Evolutionary conservation across 495 filamentous ascomycete species (phyloP), one percentile per base, ranked within the genome.

Genomic region (Parathielavia appendiculata): DNA sequence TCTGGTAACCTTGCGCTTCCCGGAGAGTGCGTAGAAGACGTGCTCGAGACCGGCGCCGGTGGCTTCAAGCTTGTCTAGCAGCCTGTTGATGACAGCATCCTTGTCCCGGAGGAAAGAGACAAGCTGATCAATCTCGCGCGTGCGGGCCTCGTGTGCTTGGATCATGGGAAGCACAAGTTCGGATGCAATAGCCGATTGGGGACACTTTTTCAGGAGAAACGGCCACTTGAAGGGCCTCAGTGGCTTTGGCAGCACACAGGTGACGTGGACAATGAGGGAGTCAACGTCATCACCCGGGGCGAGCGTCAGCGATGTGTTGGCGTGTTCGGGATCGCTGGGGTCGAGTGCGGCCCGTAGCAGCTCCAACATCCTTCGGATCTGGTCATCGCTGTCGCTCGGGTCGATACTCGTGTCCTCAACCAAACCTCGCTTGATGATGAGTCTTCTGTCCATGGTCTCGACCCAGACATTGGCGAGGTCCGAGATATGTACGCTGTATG

Each of bases 381-480:
- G 90, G 26, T 83, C 79, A 11, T 75, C 65, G 58, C 86, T 87
- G 66, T 92, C 89, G 60, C 81, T 86, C 1, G 93, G 87, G 70
- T 98, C 93, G 56, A 98, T 96, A 35, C 85, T 86, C 7, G 88
- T 88, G 39, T 83, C 78, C 60, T 83, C 75, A 10, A 84, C 74
- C 19, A 85, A 72, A 22, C 88, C 89, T 54, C 87, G 80, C 39
- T 77, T 69, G 23, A 88, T 68, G 54, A 97, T 90, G 1, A 79
- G 77, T 48, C 71, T 70, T 32, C 81, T 78, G 39, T 83, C 75
- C 35, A 96, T 72, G 17, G 66, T 73, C 73, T 96, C 91, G 5
- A 77, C 77, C 93, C 93, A 98, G n/a, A 97, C 71, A 57, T 83
- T 78, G 66, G 84, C 87, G 17, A 97, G 81, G 70, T 98, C 93